These are phyloP conservation scores for Ophiostoma triangulosporum DNA, from an alignment of 2,329 filamentous ascomycete species.

Conservation along the genomic window DNA sequence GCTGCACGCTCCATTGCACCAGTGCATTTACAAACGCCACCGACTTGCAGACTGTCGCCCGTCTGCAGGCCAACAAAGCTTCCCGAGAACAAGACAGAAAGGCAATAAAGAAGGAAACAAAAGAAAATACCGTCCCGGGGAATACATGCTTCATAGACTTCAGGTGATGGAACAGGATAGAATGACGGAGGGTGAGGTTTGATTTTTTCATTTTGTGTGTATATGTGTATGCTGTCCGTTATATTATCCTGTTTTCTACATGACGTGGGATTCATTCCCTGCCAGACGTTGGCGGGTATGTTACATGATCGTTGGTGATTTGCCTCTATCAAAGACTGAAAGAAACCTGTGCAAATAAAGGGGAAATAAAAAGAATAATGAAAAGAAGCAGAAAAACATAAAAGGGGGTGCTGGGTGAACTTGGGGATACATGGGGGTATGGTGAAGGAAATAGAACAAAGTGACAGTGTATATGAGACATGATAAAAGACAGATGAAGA, in stretches of 20 bases:
- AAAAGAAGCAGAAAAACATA: slow-evolving; percentile 1
- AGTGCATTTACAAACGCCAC: background rate
- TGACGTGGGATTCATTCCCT: slow-evolving; percentile 16
- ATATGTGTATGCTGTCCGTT: slow-evolving; percentile 15
- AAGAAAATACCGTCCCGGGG: background rate
- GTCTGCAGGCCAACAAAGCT: background rate
- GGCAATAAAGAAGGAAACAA: background rate
- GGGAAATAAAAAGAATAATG: background rate
- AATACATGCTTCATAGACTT: background rate
- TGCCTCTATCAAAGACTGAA: slow-evolving; percentile 12
- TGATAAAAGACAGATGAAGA: slow-evolving; percentile 1
- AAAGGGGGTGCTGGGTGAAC: slow-evolving; percentile 2
- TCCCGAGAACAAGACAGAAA: background rate
- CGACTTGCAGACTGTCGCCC: background rate
- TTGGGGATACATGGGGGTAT: background rate
- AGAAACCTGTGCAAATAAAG: background rate
- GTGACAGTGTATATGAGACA: slow-evolving; percentile 8
- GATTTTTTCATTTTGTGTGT: slow-evolving; percentile 7
- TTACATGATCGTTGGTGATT: slow-evolving; percentile 15
- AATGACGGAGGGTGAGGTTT: background rate
- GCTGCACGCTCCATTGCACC: background rate
- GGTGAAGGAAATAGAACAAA: slow-evolving; percentile 1
- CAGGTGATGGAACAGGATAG: background rate
- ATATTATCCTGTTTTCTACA: slow-evolving; percentile 17
- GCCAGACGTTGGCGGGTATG: slow-evolving; percentile 13